These are phyloP conservation scores for Tephrocybe sp. DNA, from an alignment of 768 basidiomycete genomes.

Conservation along the genomic window DNA sequence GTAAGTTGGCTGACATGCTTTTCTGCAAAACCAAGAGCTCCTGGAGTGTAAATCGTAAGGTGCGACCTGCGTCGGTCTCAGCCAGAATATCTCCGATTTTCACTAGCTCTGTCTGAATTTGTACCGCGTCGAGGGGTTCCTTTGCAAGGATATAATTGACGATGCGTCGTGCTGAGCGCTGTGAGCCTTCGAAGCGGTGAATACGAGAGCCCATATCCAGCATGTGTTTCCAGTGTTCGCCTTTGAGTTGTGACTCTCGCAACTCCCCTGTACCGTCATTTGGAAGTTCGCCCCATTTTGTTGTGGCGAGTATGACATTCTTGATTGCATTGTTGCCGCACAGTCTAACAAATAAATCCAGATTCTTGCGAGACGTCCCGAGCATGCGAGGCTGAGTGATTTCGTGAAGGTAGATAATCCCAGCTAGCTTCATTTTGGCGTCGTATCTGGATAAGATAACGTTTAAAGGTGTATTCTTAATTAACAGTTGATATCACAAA, in stretches of 20 bases:
- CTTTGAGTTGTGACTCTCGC: constrained; percentile 15
- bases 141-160: constrained; percentile 15
- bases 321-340: constrained; percentile 43
- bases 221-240: constrained; percentile 18
- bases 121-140: constrained; percentile 12
- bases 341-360: constrained; percentile 46
- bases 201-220: constrained; percentile 13
- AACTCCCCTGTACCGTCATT: constrained; percentile 6
- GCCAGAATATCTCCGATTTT: constrained; percentile 14
- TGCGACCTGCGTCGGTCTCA: constrained; percentile 16
- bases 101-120: constrained; percentile 16
- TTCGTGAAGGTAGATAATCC: constrained; percentile 28
- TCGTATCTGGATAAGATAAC: constrained; percentile 20
- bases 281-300: constrained; percentile 42
- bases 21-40: constrained; percentile 15
- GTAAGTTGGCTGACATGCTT: constrained; percentile 1
- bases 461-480: background rate
- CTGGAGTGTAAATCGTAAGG: constrained; percentile 13
- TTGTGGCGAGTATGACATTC: constrained; percentile 48
- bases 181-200: constrained; percentile 13
- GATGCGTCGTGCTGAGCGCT: constrained; percentile 14
- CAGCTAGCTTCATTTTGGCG: constrained; percentile 24
- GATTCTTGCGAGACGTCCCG: constrained; percentile 42
- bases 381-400: constrained; percentile 38
- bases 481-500: background rate